Base-by-base conservation (phyloP, 1,284 basidiomycete species). In the Hortiboletus rubellus region DNA sequence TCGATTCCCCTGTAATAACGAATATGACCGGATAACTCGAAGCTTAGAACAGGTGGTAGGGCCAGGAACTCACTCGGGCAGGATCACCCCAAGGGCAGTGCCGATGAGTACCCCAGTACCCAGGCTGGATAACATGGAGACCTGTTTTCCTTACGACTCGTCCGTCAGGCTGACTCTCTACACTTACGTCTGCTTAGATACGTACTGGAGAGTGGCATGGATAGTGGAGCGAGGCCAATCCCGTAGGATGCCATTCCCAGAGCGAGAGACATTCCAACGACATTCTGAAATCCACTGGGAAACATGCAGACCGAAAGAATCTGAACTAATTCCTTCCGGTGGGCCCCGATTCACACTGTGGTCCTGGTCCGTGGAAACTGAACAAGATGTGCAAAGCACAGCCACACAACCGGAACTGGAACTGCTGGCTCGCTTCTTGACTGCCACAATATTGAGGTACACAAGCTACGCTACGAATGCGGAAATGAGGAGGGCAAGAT, bases 61-160 rank as follows among this genome's bases (percentile, higher is more conserved):
- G 33, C 58, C 43, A 80, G 24, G 33, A 27, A 66, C 88, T 68
- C 72, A 92, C 92, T 97, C 94, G 22, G 94, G 94, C 55, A 97
- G 89, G 66, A 97, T 92, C 33, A 97, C 86, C 11, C 92, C 92
- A 62, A 97, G 75, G 0, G 93, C 93, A 7, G 94, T 90, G 15
- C 94, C 94, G 27, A 96, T 81, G 27, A 97, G 80, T 18, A 97
- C 75, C n/a, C 94, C 94, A 33, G 89, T 89, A 24, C 92, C 89
- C 27, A 93, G 72, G 38, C 83, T 82, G 10, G 86, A 85, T 37
- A 94, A 74, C 33, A 80, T 77, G 42, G 85, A 82, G 54, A 91
- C 72, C 54, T 82, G 72, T 58, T 70, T 72, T 75, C 80, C 81
- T 91, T 72, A 67, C 51, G 50, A 54, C 43, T 33, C 31, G 45